A percentile compares a stretch with the other conserved stretches of the same genome.
These are phyloP conservation scores for Euphrasia arctica DNA, from an alignment of 305 asterid species.

Conservation along the genomic window DNA sequence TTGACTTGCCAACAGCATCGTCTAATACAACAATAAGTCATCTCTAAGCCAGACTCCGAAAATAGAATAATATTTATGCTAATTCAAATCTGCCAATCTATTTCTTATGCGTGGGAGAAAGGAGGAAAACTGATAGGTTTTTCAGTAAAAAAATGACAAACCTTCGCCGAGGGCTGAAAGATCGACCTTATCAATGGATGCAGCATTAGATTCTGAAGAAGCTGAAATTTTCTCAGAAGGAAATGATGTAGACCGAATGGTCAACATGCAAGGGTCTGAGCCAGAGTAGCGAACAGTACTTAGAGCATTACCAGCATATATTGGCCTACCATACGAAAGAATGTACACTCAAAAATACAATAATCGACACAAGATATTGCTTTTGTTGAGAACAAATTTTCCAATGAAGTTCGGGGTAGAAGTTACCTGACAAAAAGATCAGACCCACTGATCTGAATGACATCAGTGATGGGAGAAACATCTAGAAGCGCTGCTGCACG, in stretches of 20 bases:
- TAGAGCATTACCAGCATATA: conserved; percentile 98
- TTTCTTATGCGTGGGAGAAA: conserved; percentile 10
- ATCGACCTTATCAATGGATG: conserved; percentile 70
- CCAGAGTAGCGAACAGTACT: conserved; percentile 82
- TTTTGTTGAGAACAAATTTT: conserved; percentile 12
- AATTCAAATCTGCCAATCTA: conserved; percentile 18
- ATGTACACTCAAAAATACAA: conserved; percentile 17
- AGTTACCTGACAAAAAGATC: conserved; percentile 77
- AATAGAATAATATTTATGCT: conserved; percentile 19
- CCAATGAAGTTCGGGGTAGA: not conserved
- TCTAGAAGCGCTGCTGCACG: conserved; percentile 97
- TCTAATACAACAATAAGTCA: conserved; percentile 40
- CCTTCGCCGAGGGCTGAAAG: conserved; percentile 73
- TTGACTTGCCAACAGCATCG: conserved; percentile 67
- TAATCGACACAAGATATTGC: conserved; percentile 19
- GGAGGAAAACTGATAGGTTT: conserved; percentile 9
- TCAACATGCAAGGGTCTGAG: conserved; percentile 85
- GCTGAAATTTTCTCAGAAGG: conserved; percentile 39
- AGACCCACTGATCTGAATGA: conserved; percentile 61
- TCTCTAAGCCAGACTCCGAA: not conserved
- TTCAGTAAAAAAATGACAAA: conserved; percentile 37
- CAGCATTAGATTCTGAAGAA: conserved; percentile 47
- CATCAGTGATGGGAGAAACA: conserved; percentile 93
- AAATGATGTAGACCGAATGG: conserved; percentile 87
- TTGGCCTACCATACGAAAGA: conserved; percentile 64